phyloP scores from a whole-genome alignment of 1,284 basidiomycete species.

The Tylopilus sp. region DNA sequence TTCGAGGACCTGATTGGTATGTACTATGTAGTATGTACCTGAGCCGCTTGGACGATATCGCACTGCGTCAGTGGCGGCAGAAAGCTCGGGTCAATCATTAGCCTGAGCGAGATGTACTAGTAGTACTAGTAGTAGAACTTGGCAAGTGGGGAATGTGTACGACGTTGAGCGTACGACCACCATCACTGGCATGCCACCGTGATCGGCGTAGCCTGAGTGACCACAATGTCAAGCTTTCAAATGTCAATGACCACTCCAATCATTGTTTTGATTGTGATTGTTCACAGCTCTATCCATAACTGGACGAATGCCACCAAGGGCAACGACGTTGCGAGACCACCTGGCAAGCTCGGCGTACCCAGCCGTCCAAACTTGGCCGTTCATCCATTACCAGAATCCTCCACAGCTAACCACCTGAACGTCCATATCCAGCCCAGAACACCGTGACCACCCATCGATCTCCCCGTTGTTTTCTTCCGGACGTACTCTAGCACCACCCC shows the following conservation, averaged over 20 bases:
- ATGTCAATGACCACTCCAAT: no score
- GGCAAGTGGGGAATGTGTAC: background rate
- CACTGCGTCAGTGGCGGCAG: slow-evolving; percentile 41
- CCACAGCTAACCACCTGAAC: slow-evolving; percentile 59
- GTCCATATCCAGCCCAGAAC: slow-evolving; percentile 63
- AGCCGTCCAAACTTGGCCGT: slow-evolving; percentile 56
- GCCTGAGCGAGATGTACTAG: background rate
- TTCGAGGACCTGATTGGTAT: slow-evolving; percentile 7
- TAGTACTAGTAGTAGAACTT: no score
- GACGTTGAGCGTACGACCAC: background rate
- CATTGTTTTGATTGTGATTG: background rate
- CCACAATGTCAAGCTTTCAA: no score
- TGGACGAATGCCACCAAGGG: slow-evolving; percentile 16
- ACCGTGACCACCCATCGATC: slow-evolving; percentile 60
- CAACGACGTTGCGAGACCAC: slow-evolving; percentile 20
- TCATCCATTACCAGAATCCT: slow-evolving; percentile 60
- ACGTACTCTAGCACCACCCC: slow-evolving; percentile 61
- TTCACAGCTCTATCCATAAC: background rate
- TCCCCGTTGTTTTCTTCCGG: slow-evolving; percentile 55
- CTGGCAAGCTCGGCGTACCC: slow-evolving; percentile 17
- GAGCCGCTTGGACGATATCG: slow-evolving; percentile 44
- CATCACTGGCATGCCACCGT: no score
- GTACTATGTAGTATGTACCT: no score
- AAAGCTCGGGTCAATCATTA: slow-evolving; percentile 37
- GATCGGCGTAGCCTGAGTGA: no score